These are phyloP conservation scores for Malus hybrid DNA, from an alignment of 331 rosid genomes.

Conservation along the genomic window DNA sequence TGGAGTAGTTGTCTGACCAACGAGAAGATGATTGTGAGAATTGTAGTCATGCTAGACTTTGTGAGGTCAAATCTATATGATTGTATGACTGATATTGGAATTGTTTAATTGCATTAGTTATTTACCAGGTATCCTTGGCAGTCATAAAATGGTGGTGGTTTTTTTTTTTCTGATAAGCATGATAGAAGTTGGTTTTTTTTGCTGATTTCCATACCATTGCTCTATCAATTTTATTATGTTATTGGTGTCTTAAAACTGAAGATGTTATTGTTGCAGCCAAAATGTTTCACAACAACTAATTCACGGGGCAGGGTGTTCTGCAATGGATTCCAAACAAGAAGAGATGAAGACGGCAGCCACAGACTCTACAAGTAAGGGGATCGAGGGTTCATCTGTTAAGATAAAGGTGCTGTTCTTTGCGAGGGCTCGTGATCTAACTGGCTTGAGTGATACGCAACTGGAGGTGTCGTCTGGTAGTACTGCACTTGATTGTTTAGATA, in stretches of 20 bases:
- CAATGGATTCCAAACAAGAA: background rate
- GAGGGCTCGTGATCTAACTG: slow-evolving; percentile 74
- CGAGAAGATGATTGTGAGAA: background rate
- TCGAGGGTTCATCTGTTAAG: slow-evolving; percentile 29
- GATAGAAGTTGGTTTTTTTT: background rate
- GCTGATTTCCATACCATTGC: background rate
- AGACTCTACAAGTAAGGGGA: slow-evolving; percentile 8
- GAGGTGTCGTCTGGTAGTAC: slow-evolving; percentile 74
- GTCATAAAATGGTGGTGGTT: background rate
- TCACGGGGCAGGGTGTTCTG: background rate
- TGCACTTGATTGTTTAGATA: slow-evolving; percentile 58
- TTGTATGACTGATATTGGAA: background rate
- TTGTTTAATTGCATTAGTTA: background rate
- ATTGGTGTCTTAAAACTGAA: background rate
- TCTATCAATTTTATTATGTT: background rate
- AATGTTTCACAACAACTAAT: background rate
- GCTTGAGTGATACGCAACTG: slow-evolving; percentile 49
- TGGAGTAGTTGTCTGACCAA: background rate
- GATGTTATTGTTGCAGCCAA: background rate
- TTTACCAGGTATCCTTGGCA: background rate
- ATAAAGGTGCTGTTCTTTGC: slow-evolving; percentile 79
- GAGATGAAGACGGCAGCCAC: slow-evolving; percentile 11
- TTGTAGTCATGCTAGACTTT: background rate
- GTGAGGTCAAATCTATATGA: background rate
- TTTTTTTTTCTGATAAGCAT: background rate